A percentile compares a stretch with the other conserved stretches of the same genome.
These are phyloP conservation scores for Aspergillus sp. DNA, from an alignment of 2,329 filamentous ascomycete species.

Conservation along the genomic window DNA sequence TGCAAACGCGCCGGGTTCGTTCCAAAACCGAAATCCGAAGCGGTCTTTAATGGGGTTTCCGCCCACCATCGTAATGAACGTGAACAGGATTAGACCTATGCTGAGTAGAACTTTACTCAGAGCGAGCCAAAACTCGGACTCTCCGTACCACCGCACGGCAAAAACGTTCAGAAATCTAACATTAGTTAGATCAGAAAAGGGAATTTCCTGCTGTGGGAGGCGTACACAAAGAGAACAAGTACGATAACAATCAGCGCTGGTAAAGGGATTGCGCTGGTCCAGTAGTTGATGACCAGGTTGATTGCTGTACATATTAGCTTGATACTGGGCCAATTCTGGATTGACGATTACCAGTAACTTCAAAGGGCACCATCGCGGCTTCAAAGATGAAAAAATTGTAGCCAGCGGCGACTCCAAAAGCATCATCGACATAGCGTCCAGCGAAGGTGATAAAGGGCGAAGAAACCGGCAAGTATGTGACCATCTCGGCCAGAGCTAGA, in stretches of 20 bases:
- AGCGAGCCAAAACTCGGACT: slow-evolving; percentile 74
- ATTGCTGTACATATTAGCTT: slow-evolving; percentile 32
- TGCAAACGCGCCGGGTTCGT: slow-evolving; percentile 67
- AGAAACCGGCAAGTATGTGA: slow-evolving; percentile 50
- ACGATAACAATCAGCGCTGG: slow-evolving; percentile 49
- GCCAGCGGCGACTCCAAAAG: slow-evolving; percentile 48
- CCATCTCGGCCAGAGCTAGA: slow-evolving; percentile 51
- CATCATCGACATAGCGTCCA: slow-evolving; percentile 50
- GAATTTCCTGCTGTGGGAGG: not conserved
- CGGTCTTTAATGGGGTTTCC: slow-evolving; percentile 72
- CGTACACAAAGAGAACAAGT: slow-evolving; percentile 46
- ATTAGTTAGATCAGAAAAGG: not conserved
- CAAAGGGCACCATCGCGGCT: slow-evolving; percentile 53
- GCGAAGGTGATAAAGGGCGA: slow-evolving; percentile 49
- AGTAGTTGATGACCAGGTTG: slow-evolving; percentile 52
- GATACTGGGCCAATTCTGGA: not conserved
- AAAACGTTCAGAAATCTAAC: slow-evolving; percentile 61
- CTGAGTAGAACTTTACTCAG: slow-evolving; percentile 72
- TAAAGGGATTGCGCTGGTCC: slow-evolving; percentile 48
- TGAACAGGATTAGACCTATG: slow-evolving; percentile 70
- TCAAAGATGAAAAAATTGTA: slow-evolving; percentile 56
- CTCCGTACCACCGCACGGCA: slow-evolving; percentile 72
- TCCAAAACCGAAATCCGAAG: slow-evolving; percentile 72
- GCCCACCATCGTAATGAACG: slow-evolving; percentile 79
- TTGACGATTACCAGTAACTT: slow-evolving; percentile 39